These are phyloP conservation scores for Talaromyces borbonicus DNA, from an alignment of 495 filamentous ascomycete genomes.

Conservation along the genomic window DNA sequence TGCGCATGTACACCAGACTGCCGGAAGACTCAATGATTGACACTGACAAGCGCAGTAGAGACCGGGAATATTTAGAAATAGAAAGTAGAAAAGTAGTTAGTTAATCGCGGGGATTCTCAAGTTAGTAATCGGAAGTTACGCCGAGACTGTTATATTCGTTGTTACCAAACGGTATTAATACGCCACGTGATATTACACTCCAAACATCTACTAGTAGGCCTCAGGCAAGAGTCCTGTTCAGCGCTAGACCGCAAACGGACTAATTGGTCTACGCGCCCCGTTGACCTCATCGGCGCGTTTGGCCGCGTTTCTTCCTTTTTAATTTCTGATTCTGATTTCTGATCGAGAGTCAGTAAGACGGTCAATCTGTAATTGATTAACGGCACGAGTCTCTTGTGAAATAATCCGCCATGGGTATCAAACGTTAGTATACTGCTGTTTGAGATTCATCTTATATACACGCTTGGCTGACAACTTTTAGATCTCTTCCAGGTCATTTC, in stretches of 20 bases:
- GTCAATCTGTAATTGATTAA: not conserved
- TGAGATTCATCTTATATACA: not conserved
- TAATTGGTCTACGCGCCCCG: slow-evolving; percentile 24
- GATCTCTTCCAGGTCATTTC: slow-evolving; percentile 79
- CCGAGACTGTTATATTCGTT: too few species aligned
- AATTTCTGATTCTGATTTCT: not conserved
- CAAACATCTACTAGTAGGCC: too few species aligned
- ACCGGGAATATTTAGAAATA: too few species aligned
- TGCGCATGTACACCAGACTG: too few species aligned
- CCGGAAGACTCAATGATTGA: not conserved
- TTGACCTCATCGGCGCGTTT: slow-evolving; percentile 18
- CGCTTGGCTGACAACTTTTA: slow-evolving; percentile 14
- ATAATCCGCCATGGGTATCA: slow-evolving; percentile 72
- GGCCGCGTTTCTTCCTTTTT: slow-evolving; percentile 12
- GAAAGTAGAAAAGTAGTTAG: too few species aligned
- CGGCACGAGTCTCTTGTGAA: not conserved
- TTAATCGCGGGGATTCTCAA: too few species aligned
- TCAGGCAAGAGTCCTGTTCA: not conserved
- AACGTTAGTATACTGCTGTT: slow-evolving; percentile 37
- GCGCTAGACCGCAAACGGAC: slow-evolving; percentile 20
- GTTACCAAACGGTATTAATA: too few species aligned
- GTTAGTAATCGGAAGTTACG: too few species aligned
- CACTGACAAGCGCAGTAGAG: too few species aligned
- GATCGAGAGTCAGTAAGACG: too few species aligned
- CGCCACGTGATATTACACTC: too few species aligned